These are phyloP conservation scores for Camelina sativa DNA, from an alignment of 345 rosid genomes.

Conservation along the genomic window DNA sequence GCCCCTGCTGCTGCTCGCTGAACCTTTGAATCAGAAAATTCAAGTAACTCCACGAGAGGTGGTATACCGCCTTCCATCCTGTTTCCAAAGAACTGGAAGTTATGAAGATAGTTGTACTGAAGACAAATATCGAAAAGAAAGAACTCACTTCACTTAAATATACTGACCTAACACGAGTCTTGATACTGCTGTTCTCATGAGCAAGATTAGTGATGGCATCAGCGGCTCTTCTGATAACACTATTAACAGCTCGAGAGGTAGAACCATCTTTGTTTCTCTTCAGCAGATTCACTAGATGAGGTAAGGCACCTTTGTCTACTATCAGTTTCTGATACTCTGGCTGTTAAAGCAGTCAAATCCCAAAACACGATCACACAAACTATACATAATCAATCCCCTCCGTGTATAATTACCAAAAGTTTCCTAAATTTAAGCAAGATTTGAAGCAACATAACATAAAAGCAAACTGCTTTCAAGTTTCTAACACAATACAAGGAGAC, in stretches of 20 bases:
- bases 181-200: conserved; percentile 95
- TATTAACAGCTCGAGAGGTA: conserved; percentile 72
- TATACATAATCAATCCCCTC: conserved; percentile 12
- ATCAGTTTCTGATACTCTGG: conserved; percentile 98
- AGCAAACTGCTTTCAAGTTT: conserved; percentile 18
- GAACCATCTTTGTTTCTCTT: conserved; percentile 69
- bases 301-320: conserved; percentile 89
- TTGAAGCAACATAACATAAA: conserved; percentile 1
- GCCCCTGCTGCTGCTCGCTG: conserved; percentile 99
- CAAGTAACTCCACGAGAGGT: conserved; percentile 94
- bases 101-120: conserved; percentile 34
- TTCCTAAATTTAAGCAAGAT: conserved; percentile 13
- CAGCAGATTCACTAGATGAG: conserved; percentile 80
- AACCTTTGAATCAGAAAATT: conserved; percentile 82
- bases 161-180: conserved; percentile 94
- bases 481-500: conserved; percentile 4
- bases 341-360: conserved; percentile 55
- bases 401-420: background rate
- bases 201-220: conserved; percentile 99
- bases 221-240: conserved; percentile 95
- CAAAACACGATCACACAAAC: conserved; percentile 34
- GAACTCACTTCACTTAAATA: background rate
- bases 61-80: conserved; percentile 98
- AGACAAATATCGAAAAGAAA: conserved; percentile 17
- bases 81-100: conserved; percentile 36